Evolutionary conservation across 768 basidiomycete species (phyloP), one percentile per base, ranked within the genome.

Genomic region (Favolaschia claudopus): DNA sequence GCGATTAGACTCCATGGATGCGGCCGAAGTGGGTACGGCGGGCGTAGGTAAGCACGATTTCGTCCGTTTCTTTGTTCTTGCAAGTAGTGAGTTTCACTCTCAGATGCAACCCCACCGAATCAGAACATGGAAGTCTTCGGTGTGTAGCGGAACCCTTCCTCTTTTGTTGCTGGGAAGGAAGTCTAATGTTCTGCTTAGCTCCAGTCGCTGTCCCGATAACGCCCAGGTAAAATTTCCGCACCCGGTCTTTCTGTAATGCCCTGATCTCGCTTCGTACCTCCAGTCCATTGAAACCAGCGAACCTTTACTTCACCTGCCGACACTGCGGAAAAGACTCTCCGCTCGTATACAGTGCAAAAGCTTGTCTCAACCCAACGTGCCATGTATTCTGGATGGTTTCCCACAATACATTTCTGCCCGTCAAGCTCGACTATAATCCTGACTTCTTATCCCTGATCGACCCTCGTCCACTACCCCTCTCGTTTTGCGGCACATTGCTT

Each of bases 291-390:
- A 60, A 48, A 39, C 58, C 65, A 22, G 56, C 54, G 1, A 19
- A 57, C 24, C 43, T 71, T 5, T 73, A 71, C 58, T 39, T 31
- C 27, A 53, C 29, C 43, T 91, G 89, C 67, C 15, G 43, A 1
- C 12, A 17, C 6, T 93, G 91, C 65, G 55, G 52, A 1, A 62
- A 71, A 17, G 44, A 57, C 5, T 87, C 85, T 28, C 84, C 83
- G 0, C 72, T 74, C 38, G 79, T 93, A 22, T 93, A 88, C 61
- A 51, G 77, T 58, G 79, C 75, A 2, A 87, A 88, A 86, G 83
- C 82, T 62, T 93, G 92, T 67, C 76, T 92, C 52, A 82, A 82
- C 43, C 81, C 89, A 20, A 58, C 62, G 2, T 92, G 91, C 67
- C 1, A n/a, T 5, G 56, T 53, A 24, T 92, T 92, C 70, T 92